Conservation (phyloP, 208 protist genomes). For the Dictyostelium gargantuum region DNA sequence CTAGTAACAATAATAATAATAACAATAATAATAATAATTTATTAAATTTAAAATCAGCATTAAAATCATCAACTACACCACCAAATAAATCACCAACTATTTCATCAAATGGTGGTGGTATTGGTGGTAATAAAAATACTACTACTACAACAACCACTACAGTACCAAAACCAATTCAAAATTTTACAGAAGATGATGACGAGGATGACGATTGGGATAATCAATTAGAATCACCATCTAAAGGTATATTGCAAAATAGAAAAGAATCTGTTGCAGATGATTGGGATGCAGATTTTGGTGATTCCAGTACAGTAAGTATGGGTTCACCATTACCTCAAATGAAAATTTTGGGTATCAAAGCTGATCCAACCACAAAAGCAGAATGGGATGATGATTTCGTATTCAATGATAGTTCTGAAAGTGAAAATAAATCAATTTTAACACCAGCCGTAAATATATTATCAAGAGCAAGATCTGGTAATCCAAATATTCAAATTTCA, state of each 20-base stretch:
- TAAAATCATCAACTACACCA: background rate
- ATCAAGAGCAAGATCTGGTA: slow-evolving; percentile 10
- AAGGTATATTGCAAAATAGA: slow-evolving; percentile 17
- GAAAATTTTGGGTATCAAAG: slow-evolving; percentile 61
- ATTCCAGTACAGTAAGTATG: background rate
- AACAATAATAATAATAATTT: background rate
- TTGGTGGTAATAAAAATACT: background rate
- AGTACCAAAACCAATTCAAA: background rate
- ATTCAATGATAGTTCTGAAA: slow-evolving; percentile 55
- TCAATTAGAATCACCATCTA: slow-evolving; percentile 15
- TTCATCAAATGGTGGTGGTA: no score
- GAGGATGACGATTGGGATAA: slow-evolving; percentile 35
- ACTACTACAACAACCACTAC: background rate
- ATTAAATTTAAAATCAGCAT: background rate
- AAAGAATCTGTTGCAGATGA: slow-evolving; percentile 12
- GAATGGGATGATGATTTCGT: slow-evolving; percentile 62
- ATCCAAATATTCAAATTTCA: background rate
- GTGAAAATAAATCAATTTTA: slow-evolving; percentile 40
- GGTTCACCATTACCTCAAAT: background rate
- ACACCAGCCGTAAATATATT: slow-evolving; percentile 30
- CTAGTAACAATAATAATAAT: background rate
- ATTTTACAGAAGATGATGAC: slow-evolving; percentile 14
- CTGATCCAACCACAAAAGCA: slow-evolving; percentile 19
- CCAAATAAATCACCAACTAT: background rate
- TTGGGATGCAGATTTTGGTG: slow-evolving; percentile 11